Base-by-base conservation (phyloP, 176 grass and related monocot genomes). In the Stipa capillata region DNA sequence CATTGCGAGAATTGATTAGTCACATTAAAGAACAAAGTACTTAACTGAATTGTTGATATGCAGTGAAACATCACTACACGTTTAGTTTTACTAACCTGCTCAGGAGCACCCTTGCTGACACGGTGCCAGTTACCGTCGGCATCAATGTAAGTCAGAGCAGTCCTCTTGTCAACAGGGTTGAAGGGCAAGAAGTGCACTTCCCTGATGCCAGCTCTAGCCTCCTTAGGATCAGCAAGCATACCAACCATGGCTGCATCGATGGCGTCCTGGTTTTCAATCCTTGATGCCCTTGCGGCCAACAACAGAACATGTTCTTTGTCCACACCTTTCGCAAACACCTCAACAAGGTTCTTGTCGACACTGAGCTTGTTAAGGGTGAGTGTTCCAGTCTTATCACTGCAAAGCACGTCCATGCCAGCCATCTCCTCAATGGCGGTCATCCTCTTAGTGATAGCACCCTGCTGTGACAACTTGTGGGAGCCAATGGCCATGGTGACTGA, bases 121-220 rank as follows among this genome's bases (percentile, higher is more conserved):
- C 97, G 92, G 51, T 99, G 97, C 97, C 97, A 99, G 78, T 91
- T 88, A 39, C 84, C 90, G 10, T 93, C 52, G 0, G 36, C 82
- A 79, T 99, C 97, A 0, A 99, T 80, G 82, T 99, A 99, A 3
- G 97, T 99, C 55, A 99, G 79, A 73, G 97, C 97, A 16, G 97
- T 99, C 85, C 97, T 93, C 86, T 99, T 99, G 82, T 99, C 97
- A 16, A 95, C 93, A 1, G 97, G 97, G 88, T 99, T 99, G 88
- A 99, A 99, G 65, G 97, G 97, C 50, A 99, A 82, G 86, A 99
- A 99, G 81, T 99, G 97, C 20, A 99, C 74, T 59, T 99, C 97
- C 83, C 88, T 93, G 56, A 99, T 93, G 54, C 92, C 92, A 71
- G 97, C 91, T 80, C 94, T 92, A 34, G 94, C 94, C 89, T 97